Evolutionary conservation across 1,284 basidiomycete genomes (phyloP).

Genomic region (Coniferiporia sulphurascens): DNA sequence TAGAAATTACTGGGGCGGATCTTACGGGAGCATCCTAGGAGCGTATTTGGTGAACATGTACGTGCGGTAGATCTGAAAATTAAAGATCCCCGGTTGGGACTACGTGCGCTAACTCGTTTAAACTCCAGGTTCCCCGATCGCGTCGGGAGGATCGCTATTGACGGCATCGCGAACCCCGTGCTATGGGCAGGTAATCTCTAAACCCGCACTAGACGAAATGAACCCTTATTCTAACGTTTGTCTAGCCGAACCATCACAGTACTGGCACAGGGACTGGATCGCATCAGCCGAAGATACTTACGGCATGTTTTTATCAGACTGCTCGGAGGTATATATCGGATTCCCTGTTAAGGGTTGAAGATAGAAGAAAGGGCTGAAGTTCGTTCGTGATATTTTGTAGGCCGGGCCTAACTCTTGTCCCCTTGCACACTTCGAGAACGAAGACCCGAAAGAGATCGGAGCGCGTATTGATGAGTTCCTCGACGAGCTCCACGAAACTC

Average conservation of each 20-base stretch:
- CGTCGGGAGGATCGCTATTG: slow-evolving; percentile 16
- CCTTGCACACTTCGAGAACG: neutral
- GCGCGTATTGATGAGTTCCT: slow-evolving; percentile 2
- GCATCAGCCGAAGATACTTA: neutral
- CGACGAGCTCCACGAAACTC: slow-evolving; percentile 5
- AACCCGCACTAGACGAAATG: too few relatives aligned
- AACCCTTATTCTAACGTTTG: neutral
- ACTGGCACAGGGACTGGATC: slow-evolving; percentile 1
- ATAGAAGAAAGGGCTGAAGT: too few relatives aligned
- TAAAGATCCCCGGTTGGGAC: neutral
- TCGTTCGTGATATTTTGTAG: neutral
- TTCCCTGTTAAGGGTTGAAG: too few relatives aligned
- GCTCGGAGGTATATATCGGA: slow-evolving; percentile 5
- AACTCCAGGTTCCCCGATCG: slow-evolving; percentile 18
- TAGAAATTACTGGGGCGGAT: slow-evolving; percentile 12
- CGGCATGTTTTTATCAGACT: neutral
- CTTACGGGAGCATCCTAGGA: slow-evolving; percentile 12
- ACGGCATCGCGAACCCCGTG: slow-evolving; percentile 14
- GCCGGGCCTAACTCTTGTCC: slow-evolving; percentile 6
- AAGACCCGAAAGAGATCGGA: neutral
- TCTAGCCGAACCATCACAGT: slow-evolving; percentile 1
- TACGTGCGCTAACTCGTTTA: neutral
- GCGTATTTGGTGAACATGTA: slow-evolving; percentile 18
- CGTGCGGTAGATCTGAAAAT: neutral
- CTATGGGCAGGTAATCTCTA: slow-evolving; percentile 16